Conservation (phyloP, 75 land plant species). For the Cupressus sempervirens region DNA sequence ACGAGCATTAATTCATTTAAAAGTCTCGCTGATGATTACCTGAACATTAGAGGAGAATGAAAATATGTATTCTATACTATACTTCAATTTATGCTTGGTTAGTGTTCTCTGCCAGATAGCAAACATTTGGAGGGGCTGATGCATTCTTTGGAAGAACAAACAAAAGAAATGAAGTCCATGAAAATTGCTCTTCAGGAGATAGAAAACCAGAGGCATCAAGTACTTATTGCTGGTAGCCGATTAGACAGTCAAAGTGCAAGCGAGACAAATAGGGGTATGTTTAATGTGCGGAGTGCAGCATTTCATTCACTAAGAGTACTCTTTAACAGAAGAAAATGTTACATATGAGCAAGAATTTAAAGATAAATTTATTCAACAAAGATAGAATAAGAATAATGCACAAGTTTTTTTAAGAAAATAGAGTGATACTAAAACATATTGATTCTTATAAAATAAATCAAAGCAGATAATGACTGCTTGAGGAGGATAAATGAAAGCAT, state of each 20-base stretch:
- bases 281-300: background rate
- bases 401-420: background rate
- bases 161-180: slow-evolving; percentile 64
- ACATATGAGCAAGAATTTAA: background rate
- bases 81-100: background rate
- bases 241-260: background rate
- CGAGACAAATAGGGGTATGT: slow-evolving; percentile 9
- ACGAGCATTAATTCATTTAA: background rate
- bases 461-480: background rate
- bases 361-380: background rate
- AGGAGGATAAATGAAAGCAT: background rate
- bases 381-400: background rate
- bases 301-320: background rate
- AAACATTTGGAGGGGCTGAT: slow-evolving; percentile 40
- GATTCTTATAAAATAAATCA: background rate
- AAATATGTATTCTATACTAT: background rate
- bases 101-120: slow-evolving; percentile 34
- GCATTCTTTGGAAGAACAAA: slow-evolving; percentile 38
- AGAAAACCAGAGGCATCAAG: slow-evolving; percentile 26
- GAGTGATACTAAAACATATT: background rate
- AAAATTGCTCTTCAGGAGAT: slow-evolving; percentile 37
- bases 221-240: background rate
- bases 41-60: background rate
- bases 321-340: background rate
- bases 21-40: background rate